Evolutionary conservation across 1,284 basidiomycete genomes (phyloP), one percentile per base, ranked within the genome.

Genomic region (Trametes hirsuta): DNA sequence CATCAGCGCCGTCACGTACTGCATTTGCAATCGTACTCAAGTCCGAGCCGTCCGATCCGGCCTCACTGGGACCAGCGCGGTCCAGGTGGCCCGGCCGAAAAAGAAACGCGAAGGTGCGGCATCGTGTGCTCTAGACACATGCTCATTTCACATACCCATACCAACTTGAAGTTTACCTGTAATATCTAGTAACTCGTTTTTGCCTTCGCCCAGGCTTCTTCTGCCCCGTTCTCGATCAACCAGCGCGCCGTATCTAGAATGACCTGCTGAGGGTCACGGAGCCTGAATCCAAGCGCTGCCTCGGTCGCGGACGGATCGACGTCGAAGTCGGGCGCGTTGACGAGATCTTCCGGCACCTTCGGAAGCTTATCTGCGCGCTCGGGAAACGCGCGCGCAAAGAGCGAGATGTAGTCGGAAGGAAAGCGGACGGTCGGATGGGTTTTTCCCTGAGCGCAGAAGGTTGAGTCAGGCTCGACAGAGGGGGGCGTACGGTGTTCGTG

Each of bases 301-400:
- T 50, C 48, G 24, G 48, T 50, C 48, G 48, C 48, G 22, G 48
- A 50, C 6, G 48, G 48, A n/a, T 50, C 48, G 36, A 50, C 48
- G 48, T 50, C 47, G 35, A 22, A 49, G 21, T 49, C 34, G 2
- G 47, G 48, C 36, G 18, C 21, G 22, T 50, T 50, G 4, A 40
- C 48, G 11, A 50, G 36, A n/a, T 50, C 48, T 4, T 8, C 36
- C 11, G 48, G 48, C 22, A 50, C 48, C 9, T 50, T 50, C 14
- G 48, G 48, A 21, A 50, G 48, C 48, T 50, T 50, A 37, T 40
- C 21, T 22, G 48, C 48, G 21, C 48, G 35, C 36, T 50, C 48
- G 12, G 48, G 48, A 21, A 50, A 50, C 14, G 15, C 48, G 21
- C 22, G 36, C 22, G 36, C 48, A 25, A 50, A 50, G 5, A 50